These are phyloP conservation scores for Sideroxylon spinosum DNA, from an alignment of 179 eudicot species.

Conservation along the genomic window DNA sequence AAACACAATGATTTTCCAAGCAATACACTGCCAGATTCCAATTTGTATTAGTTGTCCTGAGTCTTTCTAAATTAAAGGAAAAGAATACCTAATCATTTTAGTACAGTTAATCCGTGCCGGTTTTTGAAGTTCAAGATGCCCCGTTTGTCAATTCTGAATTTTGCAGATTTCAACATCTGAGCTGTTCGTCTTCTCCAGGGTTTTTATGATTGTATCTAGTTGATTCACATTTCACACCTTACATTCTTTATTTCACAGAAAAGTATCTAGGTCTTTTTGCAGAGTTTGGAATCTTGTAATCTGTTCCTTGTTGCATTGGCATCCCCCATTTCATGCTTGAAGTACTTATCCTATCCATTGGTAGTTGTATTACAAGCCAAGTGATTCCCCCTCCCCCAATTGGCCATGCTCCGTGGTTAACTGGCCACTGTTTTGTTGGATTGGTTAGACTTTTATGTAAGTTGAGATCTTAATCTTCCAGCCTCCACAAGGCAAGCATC, in stretches of 20 bases:
- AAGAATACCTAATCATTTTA: neutral
- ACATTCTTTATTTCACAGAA: neutral
- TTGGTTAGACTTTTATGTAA: no score
- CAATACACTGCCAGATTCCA: neutral
- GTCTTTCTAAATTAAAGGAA: no score
- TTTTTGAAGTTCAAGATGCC: slow-evolving; percentile 8
- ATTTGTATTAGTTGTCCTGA: neutral
- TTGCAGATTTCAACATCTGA: neutral
- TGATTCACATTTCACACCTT: neutral
- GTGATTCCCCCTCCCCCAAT: no score
- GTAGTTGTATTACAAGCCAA: no score
- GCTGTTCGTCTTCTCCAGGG: neutral
- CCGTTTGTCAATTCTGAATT: neutral
- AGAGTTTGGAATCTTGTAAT: neutral
- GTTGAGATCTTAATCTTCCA: neutral
- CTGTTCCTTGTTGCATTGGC: no score
- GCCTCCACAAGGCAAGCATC: neutral
- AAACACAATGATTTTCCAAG: neutral
- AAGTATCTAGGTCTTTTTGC: neutral
- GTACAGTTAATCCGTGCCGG: neutral
- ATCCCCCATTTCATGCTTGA: no score
- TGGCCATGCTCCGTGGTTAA: no score
- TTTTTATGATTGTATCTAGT: neutral
- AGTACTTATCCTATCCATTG: no score
- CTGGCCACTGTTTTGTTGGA: no score